phyloP scores from a whole-genome alignment of 2,329 filamentous ascomycete genomes.

The Arthroderma uncinatum region DNA sequence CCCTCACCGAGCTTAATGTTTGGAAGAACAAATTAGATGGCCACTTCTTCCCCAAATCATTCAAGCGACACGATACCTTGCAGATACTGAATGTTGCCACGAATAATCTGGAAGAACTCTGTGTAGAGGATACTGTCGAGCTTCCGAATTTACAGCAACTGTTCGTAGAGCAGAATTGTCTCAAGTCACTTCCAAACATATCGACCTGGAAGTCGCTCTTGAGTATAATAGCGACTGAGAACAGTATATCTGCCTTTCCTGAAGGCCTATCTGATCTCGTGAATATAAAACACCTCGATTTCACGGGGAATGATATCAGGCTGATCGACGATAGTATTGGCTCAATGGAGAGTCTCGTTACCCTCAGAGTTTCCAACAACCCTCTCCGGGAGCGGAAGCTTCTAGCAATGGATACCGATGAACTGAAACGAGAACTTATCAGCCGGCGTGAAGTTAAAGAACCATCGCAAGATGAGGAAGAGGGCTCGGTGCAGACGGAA shows the following conservation, averaged over 20 bases:
- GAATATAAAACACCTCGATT: constrained; percentile 64
- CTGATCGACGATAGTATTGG: constrained; percentile 65
- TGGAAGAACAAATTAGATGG: constrained; percentile 70
- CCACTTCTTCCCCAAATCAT: constrained; percentile 54
- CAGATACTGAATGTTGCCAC: constrained; percentile 67
- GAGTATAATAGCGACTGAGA: constrained; percentile 69
- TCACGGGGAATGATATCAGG: constrained; percentile 74
- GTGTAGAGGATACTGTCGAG: constrained; percentile 41
- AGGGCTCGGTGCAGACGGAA: constrained; percentile 32
- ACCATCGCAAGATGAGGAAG: constrained; percentile 26
- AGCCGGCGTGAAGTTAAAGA: constrained; percentile 48
- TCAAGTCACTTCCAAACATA: constrained; percentile 62
- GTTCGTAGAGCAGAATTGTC: constrained; percentile 67
- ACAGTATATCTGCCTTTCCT: constrained; percentile 65
- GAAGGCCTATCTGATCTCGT: constrained; percentile 58
- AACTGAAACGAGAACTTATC: constrained; percentile 64
- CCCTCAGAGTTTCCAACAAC: constrained; percentile 74
- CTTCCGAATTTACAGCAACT: constrained; percentile 64
- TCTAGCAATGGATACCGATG: constrained; percentile 64
- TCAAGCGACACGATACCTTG: constrained; percentile 50
- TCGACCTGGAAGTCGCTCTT: constrained; percentile 61
- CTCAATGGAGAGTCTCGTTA: constrained; percentile 64
- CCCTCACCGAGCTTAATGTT: constrained; percentile 61
- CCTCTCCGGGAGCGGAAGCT: constrained; percentile 82
- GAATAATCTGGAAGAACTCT: constrained; percentile 55